Base-by-base conservation (phyloP, 441 rosid species). In the Melastoma candidum region DNA sequence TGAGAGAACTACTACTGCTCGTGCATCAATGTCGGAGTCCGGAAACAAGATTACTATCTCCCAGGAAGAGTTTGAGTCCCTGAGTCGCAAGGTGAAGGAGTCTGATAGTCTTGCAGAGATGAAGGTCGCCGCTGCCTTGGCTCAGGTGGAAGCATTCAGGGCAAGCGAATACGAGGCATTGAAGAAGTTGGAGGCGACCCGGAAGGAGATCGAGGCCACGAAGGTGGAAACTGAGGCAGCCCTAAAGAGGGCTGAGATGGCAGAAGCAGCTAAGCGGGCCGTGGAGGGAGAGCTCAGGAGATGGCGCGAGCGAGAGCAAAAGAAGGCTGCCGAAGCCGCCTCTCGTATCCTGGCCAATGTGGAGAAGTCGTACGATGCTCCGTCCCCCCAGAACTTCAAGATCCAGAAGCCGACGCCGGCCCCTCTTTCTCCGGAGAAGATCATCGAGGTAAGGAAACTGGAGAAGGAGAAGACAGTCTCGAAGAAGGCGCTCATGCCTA, bases 81-180 rank as follows among this genome's bases (percentile, higher is more conserved):
- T 93, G 74, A 82, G 84, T 65, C 77, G 72, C 59, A 93, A 87
- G 71, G 90, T 83, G 12, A 84, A 81, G 69, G 85, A 85, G 61
- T 83, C 83, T 1, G 82, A 84, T 59, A 73, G 68, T 51, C 69
- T 93, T 69, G 82, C 96, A 10, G 95, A 93, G 59, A 84, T 88
- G 95, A 86, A 81, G 79, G 98, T 88, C 70, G 87, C 82, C 1
- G 98, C 97, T 54, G 95, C 97, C 57, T 47, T 86, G 74, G 97
- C 97, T 46, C 97, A 93, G 77, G 90, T 84, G 52, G 93, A 84
- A 73, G 98, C 95, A 27, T 86, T 93, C 59, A 84, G 54, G 76
- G 97, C 98, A 54, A 82, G 97, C 26, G 95, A 88, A 72, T 83
- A 77, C 50, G 97, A 93, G 71, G 85, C 93, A 6, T 51, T 77